A percentile compares a stretch with the other conserved stretches of the same genome.
Evolutionary conservation across 495 filamentous ascomycete genomes (phyloP).

Genomic region (Trichoderma erinaceum): DNA sequence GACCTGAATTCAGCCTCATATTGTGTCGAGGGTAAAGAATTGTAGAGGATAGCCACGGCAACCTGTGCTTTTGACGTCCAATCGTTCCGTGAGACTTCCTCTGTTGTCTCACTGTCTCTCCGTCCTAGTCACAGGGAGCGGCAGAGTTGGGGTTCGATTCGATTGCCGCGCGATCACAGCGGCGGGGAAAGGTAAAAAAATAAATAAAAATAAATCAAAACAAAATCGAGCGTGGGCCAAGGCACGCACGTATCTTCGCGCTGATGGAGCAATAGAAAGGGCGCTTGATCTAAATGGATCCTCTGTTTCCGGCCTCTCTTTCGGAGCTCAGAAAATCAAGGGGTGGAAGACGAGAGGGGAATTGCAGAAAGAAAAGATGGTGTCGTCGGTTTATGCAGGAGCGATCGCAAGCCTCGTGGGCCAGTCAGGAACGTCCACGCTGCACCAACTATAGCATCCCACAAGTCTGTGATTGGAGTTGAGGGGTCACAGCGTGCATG

Average conservation of each 20-base stretch:
- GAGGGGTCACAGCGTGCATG: conserved; percentile 16
- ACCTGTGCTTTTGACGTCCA: neutral
- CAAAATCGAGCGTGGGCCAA: neutral
- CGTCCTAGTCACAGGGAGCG: neutral
- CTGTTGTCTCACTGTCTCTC: neutral
- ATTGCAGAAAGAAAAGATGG: neutral
- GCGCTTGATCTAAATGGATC: neutral
- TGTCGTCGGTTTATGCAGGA: conserved; percentile 8
- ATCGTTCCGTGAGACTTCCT: neutral
- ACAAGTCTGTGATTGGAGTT: conserved; percentile 8
- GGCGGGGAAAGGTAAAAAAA: neutral
- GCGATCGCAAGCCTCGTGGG: conserved; percentile 12
- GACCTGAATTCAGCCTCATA: neutral
- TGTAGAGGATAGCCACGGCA: neutral
- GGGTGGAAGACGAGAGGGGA: neutral
- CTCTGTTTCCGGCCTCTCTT: neutral
- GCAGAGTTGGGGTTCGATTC: neutral
- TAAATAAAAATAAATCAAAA: neutral
- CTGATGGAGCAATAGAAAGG: neutral
- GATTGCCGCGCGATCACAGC: neutral
- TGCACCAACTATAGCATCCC: conserved; percentile 17
- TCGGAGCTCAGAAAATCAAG: neutral
- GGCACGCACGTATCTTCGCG: neutral
- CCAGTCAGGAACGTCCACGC: conserved; percentile 26
- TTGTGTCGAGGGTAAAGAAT: neutral